Evolutionary conservation across 495 filamentous ascomycete genomes (phyloP), one percentile per base, ranked within the genome.

Genomic region (Aspergillus nidulans): DNA sequence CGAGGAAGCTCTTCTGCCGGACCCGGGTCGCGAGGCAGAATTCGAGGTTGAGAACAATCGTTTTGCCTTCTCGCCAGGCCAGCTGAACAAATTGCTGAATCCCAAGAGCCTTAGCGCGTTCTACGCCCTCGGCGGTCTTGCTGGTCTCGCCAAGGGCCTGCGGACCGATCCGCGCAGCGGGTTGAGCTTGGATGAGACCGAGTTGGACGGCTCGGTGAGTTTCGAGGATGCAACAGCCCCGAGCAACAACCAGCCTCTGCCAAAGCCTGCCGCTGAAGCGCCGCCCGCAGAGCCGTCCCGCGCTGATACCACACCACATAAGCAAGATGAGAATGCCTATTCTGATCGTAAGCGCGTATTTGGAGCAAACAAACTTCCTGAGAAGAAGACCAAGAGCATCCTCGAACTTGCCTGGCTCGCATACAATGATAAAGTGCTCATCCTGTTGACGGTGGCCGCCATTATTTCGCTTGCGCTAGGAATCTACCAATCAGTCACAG

Each of bases 391-490:
- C 9, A 91, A 90, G 61, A 81, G 77, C 24, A 84, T 94, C 45
- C 82, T 85, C 58, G 72, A 82, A 60, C 70, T 92, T 18, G 86
- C 89, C 36, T 94, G 88, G 88, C 85, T 88, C 62, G 88, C 89
- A 3, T 89, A 87, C 60, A 88, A 90, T 46, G 90, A 95, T 68
- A 91, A 91, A 56, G 86, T 94, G 19, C 69, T 94, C 15, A 86
- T 92, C 45, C 70, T 96, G 6, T 74, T 96, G 51, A 88, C 88
- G 1, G 71, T 85, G 42, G 90, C 91, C 4, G 92, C 91, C 6
- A 75, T 84, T 24, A 82, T 96, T 32, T 95, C 91, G 5, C 76
- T 96, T n/a, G 88, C 85, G 1, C 78, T 96, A 13, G 92, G 91
- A 25, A 80, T 88, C 15, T 87, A 86, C 53, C 81, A 87, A 65